A percentile compares a stretch with the other conserved stretches of the same genome.
phyloP scores from a whole-genome alignment of 2,329 filamentous ascomycete species.

The Lecanoromycetidae sp. region DNA sequence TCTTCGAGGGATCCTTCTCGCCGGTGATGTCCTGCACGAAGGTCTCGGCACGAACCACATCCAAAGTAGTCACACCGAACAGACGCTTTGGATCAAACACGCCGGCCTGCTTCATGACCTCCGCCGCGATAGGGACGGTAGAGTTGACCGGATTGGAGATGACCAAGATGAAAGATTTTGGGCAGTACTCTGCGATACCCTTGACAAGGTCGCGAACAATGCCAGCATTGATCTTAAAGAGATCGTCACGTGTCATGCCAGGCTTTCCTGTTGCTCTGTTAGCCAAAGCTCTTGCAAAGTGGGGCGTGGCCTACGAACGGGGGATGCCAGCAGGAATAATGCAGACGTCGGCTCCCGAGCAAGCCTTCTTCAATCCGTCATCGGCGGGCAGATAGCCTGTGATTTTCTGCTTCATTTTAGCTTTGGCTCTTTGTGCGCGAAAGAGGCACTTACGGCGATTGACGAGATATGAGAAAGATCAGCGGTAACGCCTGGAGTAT shows the following conservation, averaged over 20 bases:
- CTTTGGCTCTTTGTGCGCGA: background rate
- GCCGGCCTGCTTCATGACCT: constrained; percentile 84
- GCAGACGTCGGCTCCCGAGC: constrained; percentile 89
- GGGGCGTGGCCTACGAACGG: constrained; percentile 45
- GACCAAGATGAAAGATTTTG: constrained; percentile 89
- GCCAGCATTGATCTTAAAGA: constrained; percentile 99
- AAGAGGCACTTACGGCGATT: constrained; percentile 49
- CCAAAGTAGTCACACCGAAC: constrained; percentile 96
- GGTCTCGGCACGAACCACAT: constrained; percentile 95
- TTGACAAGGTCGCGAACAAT: constrained; percentile 93
- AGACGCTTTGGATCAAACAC: constrained; percentile 93
- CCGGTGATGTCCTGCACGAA: constrained; percentile 81
- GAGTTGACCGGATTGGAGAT: constrained; percentile 99
- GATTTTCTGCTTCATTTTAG: constrained; percentile 52
- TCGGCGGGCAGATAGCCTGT: constrained; percentile 78
- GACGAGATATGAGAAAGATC: constrained; percentile 97
- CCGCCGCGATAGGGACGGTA: constrained; percentile 91
- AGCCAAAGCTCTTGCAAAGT: constrained; percentile 14
- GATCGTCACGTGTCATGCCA: constrained; percentile 97
- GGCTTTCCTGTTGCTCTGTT: constrained; percentile 62
- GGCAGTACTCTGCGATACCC: constrained; percentile 72
- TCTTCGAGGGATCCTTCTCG: constrained; percentile 68
- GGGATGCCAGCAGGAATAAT: constrained; percentile 97
- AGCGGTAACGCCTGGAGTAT: constrained; percentile 89
- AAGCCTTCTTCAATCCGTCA: constrained; percentile 71